These are phyloP conservation scores for Corylus avellana DNA, from an alignment of 306 rosid species.

Conservation along the genomic window DNA sequence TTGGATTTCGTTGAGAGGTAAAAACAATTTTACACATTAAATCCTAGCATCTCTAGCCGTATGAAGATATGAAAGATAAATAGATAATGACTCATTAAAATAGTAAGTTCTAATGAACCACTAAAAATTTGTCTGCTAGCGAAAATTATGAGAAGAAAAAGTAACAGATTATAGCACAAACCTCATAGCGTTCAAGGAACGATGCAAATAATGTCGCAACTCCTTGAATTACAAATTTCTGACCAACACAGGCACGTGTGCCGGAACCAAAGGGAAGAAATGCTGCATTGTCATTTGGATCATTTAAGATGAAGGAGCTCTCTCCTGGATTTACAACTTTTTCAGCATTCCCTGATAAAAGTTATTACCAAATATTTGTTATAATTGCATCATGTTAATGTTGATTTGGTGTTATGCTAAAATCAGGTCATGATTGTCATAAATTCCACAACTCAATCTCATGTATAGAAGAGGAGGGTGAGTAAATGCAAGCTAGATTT, in stretches of 20 bases:
- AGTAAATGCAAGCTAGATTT: background rate
- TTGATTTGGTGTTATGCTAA: conserved; percentile 7
- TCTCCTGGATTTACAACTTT: conserved; percentile 27
- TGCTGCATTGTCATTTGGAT: conserved; percentile 61
- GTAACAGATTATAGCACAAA: conserved; percentile 32
- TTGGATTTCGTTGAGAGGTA: background rate
- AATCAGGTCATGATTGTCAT: background rate
- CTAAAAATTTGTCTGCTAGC: background rate
- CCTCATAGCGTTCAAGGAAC: conserved; percentile 64
- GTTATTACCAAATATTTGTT: conserved; percentile 21
- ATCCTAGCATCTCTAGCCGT: background rate
- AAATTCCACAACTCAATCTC: conserved; percentile 12
- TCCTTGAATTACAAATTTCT: conserved; percentile 61
- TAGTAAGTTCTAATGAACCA: background rate
- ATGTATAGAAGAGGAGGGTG: background rate
- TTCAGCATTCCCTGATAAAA: conserved; percentile 41
- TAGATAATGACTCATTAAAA: no score
- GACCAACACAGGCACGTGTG: conserved; percentile 70
- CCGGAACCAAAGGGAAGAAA: conserved; percentile 88
- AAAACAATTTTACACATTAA: background rate
- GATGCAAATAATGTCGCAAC: conserved; percentile 61
- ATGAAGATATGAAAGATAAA: background rate
- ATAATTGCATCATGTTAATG: background rate
- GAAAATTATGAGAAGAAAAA: conserved; percentile 4
- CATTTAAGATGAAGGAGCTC: conserved; percentile 46